Conservation (phyloP, 2,329 filamentous ascomycete genomes). For the Aspergillus sergii region DNA sequence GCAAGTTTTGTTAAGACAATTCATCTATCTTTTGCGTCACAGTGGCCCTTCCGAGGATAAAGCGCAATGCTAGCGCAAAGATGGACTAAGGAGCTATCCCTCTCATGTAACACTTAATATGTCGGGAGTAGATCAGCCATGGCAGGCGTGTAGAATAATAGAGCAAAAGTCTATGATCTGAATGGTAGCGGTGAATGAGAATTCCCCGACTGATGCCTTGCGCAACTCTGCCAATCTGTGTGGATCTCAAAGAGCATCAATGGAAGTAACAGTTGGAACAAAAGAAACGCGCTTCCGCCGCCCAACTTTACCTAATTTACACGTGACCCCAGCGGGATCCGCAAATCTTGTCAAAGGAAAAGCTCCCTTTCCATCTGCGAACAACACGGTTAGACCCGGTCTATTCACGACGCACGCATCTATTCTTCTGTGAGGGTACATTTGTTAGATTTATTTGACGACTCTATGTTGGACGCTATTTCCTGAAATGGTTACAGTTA, state of each 20-base stretch:
- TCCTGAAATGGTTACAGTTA: conserved; percentile 43
- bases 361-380: conserved; percentile 27
- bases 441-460: conserved; percentile 1
- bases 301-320: conserved; percentile 19
- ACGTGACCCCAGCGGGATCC: conserved; percentile 20
- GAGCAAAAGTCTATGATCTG: not conserved
- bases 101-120: conserved; percentile 15
- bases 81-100: conserved; percentile 5
- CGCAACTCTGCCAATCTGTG: not conserved
- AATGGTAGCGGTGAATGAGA: not conserved
- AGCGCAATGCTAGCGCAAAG: not conserved
- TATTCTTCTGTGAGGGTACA: conserved; percentile 6
- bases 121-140: conserved; percentile 13
- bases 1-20: not conserved
- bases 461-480: conserved; percentile 23
- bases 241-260: not conserved
- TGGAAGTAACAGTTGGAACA: not conserved
- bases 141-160: conserved; percentile 7
- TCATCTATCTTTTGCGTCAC: not conserved
- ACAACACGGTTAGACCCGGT: conserved; percentile 15
- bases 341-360: conserved; percentile 27
- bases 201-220: not conserved
- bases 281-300: conserved; percentile 8
- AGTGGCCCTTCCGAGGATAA: not conserved
- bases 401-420: conserved; percentile 19